These are phyloP conservation scores for Aspergillus candidus DNA, from an alignment of 2,329 filamentous ascomycete genomes.

Conservation along the genomic window DNA sequence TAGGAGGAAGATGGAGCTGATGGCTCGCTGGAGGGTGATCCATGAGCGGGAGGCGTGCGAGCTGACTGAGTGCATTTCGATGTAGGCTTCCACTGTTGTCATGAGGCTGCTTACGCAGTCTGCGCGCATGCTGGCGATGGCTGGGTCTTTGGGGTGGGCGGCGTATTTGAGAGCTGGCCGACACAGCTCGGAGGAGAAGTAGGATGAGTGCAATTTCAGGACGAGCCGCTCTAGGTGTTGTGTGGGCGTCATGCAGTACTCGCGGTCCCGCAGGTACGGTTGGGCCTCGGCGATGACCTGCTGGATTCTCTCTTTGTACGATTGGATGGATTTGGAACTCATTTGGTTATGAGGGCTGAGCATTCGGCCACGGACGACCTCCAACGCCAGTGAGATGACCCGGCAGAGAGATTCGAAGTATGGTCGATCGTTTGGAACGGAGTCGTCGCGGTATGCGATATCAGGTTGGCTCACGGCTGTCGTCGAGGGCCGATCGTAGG, in stretches of 20 bases:
- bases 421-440: constrained; percentile 44
- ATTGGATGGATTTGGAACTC: constrained; percentile 49
- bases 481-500: constrained; percentile 55
- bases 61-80: constrained; percentile 47
- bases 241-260: constrained; percentile 33
- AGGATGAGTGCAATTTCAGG: constrained; percentile 56
- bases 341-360: constrained; percentile 49
- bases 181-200: constrained; percentile 57
- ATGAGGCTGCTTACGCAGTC: constrained; percentile 53
- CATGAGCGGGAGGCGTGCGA: constrained; percentile 42
- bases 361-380: constrained; percentile 55
- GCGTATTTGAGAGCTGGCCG: constrained; percentile 54
- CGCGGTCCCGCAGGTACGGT: constrained; percentile 51
- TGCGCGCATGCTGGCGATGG: constrained; percentile 39
- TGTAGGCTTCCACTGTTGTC: constrained; percentile 54
- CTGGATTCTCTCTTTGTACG: constrained; percentile 52
- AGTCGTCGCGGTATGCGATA: constrained; percentile 45
- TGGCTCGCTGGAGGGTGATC: constrained; percentile 43
- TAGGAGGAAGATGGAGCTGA: constrained; percentile 44
- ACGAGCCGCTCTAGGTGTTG: constrained; percentile 57
- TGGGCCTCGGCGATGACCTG: constrained; percentile 53
- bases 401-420: constrained; percentile 57
- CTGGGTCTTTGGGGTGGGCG: constrained; percentile 39
- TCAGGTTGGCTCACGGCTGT: constrained; percentile 49
- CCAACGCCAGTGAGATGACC: constrained; percentile 48